phyloP scores from a whole-genome alignment of 306 rosid species.

The Castanea sativa region DNA sequence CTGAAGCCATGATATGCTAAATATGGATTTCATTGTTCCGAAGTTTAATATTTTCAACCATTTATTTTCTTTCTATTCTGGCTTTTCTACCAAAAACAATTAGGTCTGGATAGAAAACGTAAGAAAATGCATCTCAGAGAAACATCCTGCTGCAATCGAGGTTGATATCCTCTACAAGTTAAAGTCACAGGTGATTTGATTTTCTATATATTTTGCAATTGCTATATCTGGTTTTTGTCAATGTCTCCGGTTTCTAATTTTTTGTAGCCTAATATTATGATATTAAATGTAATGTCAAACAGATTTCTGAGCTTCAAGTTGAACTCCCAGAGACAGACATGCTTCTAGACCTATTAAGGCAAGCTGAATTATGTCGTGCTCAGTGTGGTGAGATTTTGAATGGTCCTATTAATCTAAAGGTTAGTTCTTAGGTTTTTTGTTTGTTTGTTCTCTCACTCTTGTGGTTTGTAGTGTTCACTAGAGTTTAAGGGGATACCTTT shows the following conservation, averaged over 20 bases:
- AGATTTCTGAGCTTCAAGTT: constrained; percentile 68
- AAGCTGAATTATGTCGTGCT: constrained; percentile 60
- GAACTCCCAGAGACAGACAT: constrained; percentile 63
- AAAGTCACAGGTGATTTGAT: constrained; percentile 61
- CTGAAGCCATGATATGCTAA: neutral
- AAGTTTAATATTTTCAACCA: constrained; percentile 1
- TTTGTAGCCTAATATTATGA: neutral
- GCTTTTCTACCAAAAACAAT: constrained; percentile 21
- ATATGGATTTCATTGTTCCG: neutral
- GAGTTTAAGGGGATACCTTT: constrained; percentile 17
- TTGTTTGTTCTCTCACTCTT: neutral
- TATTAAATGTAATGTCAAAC: constrained; percentile 25
- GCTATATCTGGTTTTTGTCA: constrained; percentile 18
- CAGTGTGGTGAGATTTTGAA: constrained; percentile 57
- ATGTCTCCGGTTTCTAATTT: neutral
- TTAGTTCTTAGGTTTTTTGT: constrained; percentile 25
- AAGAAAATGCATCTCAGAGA: constrained; percentile 52
- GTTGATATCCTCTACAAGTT: constrained; percentile 62
- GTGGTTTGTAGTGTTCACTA: constrained; percentile 3
- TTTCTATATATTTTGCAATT: constrained; percentile 18
- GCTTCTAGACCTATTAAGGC: constrained; percentile 55
- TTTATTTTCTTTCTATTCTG: constrained; percentile 16
- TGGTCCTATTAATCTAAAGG: constrained; percentile 71
- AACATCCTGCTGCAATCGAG: constrained; percentile 48
- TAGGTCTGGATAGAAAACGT: constrained; percentile 68